Evolutionary conservation across 257 asterid genomes (phyloP).

Genomic region (Dorcoceras hygrometricum): DNA sequence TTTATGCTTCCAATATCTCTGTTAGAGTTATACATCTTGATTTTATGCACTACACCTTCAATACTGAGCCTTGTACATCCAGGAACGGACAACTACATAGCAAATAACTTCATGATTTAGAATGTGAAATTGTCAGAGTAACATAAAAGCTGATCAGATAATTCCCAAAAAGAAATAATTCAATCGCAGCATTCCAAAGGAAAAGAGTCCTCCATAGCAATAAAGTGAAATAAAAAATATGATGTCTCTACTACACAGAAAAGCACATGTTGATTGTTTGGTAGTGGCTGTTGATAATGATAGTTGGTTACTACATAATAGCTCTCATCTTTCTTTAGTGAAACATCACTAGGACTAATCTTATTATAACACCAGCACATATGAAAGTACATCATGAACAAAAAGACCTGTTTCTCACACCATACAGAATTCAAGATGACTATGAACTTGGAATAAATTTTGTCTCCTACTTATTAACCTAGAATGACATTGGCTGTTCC

Average conservation of each 20-base stretch:
- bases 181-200: not conserved
- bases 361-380: not conserved
- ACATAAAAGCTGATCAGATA: not conserved
- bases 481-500: not conserved
- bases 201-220: slow-evolving; percentile 3
- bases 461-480: not conserved
- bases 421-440: slow-evolving; percentile 11
- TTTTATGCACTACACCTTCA: slow-evolving; percentile 49
- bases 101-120: slow-evolving; percentile 16
- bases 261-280: not conserved
- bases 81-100: slow-evolving; percentile 71
- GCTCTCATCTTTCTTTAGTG: not conserved
- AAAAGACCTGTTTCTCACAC: slow-evolving; percentile 11
- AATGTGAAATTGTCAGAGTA: not conserved
- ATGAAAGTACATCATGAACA: not conserved
- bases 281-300: not conserved
- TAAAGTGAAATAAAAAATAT: not conserved
- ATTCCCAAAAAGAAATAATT: not conserved
- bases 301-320: not conserved
- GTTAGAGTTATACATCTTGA: slow-evolving; percentile 44
- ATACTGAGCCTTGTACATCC: slow-evolving; percentile 73
- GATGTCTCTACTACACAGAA: not conserved
- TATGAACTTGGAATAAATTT: not conserved
- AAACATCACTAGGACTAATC: slow-evolving; percentile 8
- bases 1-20: slow-evolving; percentile 48